Conservation (phyloP, 176 grass and related monocot species). For the Calamus simplicifolius region DNA sequence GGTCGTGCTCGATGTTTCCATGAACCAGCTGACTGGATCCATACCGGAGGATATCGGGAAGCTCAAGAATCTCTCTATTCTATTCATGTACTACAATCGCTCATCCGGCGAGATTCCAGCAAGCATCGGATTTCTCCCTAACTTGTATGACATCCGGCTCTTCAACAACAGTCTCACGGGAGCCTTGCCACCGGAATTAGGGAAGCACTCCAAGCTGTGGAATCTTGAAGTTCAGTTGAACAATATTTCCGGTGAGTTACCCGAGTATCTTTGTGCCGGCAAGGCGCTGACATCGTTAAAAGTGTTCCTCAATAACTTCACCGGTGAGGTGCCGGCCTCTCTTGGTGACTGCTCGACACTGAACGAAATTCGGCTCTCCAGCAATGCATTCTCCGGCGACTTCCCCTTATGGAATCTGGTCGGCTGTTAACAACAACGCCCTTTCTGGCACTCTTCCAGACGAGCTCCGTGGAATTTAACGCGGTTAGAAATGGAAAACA, state of each 20-base stretch:
- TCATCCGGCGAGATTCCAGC: slow-evolving; percentile 45
- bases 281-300: slow-evolving; percentile 23
- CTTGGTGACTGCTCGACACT: slow-evolving; percentile 26
- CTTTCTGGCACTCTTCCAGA: slow-evolving; percentile 37
- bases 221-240: slow-evolving; percentile 31
- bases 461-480: slow-evolving; percentile 19
- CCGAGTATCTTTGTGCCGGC: slow-evolving; percentile 30
- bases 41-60: slow-evolving; percentile 40
- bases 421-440: slow-evolving; percentile 3
- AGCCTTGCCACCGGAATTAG: slow-evolving; percentile 38
- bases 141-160: slow-evolving; percentile 26
- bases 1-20: slow-evolving; percentile 31
- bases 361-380: slow-evolving; percentile 20
- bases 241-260: slow-evolving; percentile 27
- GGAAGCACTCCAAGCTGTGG: slow-evolving; percentile 26
- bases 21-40: slow-evolving; percentile 40
- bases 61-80: slow-evolving; percentile 17
- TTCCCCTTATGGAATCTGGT: slow-evolving; percentile 40
- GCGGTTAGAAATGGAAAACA: slow-evolving; percentile 31
- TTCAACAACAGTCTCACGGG: slow-evolving; percentile 53
- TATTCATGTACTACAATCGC: slow-evolving; percentile 46
- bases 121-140: slow-evolving; percentile 39
- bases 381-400: slow-evolving; percentile 31
- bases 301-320: slow-evolving; percentile 35
- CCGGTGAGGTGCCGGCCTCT: slow-evolving; percentile 19